Percentiles rank a stretch among this genome's conserved stretches.
Evolutionary conservation across 352 stramenopile genomes (phyloP).

Genomic region (Phytopythium oedochilum): DNA sequence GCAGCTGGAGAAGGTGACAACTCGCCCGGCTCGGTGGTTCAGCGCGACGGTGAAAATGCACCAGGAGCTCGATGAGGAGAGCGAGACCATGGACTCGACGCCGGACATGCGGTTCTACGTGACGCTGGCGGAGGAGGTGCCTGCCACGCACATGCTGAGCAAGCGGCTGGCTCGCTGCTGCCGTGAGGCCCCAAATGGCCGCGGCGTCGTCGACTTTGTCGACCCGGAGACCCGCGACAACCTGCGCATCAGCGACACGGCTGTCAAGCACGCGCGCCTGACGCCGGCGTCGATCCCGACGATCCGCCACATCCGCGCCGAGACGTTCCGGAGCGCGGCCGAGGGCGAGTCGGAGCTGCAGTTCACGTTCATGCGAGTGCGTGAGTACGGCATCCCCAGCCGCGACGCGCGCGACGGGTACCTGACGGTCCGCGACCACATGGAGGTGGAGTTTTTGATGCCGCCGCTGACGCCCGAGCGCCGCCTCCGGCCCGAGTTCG

Average conservation of each 20-base stretch:
- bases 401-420: constrained; percentile 38
- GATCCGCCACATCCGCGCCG: constrained; percentile 47
- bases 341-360: constrained; percentile 16
- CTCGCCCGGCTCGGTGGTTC: constrained; percentile 66
- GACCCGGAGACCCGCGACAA: constrained; percentile 22
- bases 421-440: constrained; percentile 43
- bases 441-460: constrained; percentile 61
- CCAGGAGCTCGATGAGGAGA: constrained; percentile 65
- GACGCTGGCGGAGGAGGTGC: constrained; percentile 53
- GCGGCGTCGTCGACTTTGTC: constrained; percentile 55
- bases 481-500: constrained; percentile 46
- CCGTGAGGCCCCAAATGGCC: constrained; percentile 23
- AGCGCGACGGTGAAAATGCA: constrained; percentile 79
- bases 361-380: constrained; percentile 46
- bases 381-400: constrained; percentile 53
- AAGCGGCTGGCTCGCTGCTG: constrained; percentile 30
- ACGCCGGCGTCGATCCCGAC: constrained; percentile 36
- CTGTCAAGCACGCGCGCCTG: constrained; percentile 40
- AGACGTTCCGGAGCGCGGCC: constrained; percentile 33
- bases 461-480: constrained; percentile 48
- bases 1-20: constrained; percentile 54
- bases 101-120: constrained; percentile 78
- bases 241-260: constrained; percentile 42
- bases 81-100: constrained; percentile 55
- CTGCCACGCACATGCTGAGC: constrained; percentile 38